Evolutionary conservation across 331 rosid species (phyloP).

Genomic region (Quercus tomentella): DNA sequence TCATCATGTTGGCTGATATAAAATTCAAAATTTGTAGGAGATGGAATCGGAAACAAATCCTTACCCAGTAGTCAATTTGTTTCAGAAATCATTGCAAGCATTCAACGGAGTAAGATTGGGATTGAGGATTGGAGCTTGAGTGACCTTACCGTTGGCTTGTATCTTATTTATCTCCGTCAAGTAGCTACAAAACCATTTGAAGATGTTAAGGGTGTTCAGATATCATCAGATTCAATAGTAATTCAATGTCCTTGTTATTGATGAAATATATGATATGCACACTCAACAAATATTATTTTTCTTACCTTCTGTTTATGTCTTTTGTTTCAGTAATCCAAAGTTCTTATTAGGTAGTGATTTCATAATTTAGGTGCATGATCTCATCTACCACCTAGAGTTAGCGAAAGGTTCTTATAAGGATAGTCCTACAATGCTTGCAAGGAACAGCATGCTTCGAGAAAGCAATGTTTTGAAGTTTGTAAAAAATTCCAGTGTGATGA

Average conservation of each 20-base stretch:
- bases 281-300: background rate
- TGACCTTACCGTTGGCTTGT: constrained; percentile 84
- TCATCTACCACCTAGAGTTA: constrained; percentile 78
- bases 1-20: constrained; percentile 15
- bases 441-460: constrained; percentile 86
- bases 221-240: constrained; percentile 69
- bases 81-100: constrained; percentile 66
- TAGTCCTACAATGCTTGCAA: constrained; percentile 51
- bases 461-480: constrained; percentile 77
- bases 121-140: constrained; percentile 94
- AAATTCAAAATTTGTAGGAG: constrained; percentile 39
- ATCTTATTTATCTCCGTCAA: constrained; percentile 83
- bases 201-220: constrained; percentile 65
- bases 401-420: constrained; percentile 77
- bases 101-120: constrained; percentile 78
- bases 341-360: constrained; percentile 26
- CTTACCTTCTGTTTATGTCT: background rate
- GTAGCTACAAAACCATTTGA: constrained; percentile 62
- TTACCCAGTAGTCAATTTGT: constrained; percentile 63
- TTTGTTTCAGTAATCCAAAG: background rate
- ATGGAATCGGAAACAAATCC: constrained; percentile 35
- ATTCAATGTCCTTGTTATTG: constrained; percentile 5
- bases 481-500: constrained; percentile 67
- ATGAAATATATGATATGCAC: constrained; percentile 15
- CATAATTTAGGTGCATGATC: constrained; percentile 77